phyloP scores from a whole-genome alignment of 164 flowering plant species.

The Kalanchoe fedtschenkoi region DNA sequence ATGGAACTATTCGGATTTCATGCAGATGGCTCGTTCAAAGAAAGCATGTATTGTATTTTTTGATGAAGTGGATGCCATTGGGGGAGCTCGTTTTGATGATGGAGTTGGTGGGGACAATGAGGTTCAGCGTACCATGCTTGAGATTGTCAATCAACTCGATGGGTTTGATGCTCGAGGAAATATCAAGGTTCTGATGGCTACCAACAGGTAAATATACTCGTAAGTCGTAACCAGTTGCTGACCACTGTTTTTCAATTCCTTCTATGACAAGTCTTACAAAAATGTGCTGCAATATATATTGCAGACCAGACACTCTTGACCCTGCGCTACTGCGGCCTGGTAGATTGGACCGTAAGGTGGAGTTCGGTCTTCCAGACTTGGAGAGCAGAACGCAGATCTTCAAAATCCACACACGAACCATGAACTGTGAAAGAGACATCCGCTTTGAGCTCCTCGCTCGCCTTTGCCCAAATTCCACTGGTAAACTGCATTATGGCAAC shows the following conservation, averaged over 20 bases:
- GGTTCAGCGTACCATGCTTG: slow-evolving; percentile 95
- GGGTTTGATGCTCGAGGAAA: slow-evolving; percentile 97
- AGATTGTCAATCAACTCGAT: slow-evolving; percentile 92
- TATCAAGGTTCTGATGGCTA: slow-evolving; percentile 94
- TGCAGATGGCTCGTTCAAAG: slow-evolving; percentile 11
- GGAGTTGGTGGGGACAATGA: slow-evolving; percentile 96
- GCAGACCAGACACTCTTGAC: slow-evolving; percentile 25
- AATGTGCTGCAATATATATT: not conserved
- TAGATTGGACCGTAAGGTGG: slow-evolving; percentile 86
- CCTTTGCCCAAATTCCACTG: slow-evolving; percentile 95
- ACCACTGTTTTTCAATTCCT: no score
- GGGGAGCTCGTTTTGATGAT: slow-evolving; percentile 93
- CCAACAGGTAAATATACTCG: slow-evolving; percentile 77
- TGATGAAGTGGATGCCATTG: slow-evolving; percentile 97
- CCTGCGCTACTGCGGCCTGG: slow-evolving; percentile 39
- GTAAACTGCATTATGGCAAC: slow-evolving; percentile 18
- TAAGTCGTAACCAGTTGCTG: no score
- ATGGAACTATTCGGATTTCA: not conserved
- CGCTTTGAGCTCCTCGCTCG: slow-evolving; percentile 91
- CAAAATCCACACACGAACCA: slow-evolving; percentile 87
- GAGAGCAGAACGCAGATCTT: slow-evolving; percentile 94
- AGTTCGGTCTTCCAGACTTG: slow-evolving; percentile 92
- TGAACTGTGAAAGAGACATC: slow-evolving; percentile 95
- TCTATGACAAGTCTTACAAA: not conserved
- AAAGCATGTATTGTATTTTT: slow-evolving; percentile 22